Evolutionary conservation across 495 filamentous ascomycete genomes (phyloP).

Genomic region (Penicillium robsamsonii): DNA sequence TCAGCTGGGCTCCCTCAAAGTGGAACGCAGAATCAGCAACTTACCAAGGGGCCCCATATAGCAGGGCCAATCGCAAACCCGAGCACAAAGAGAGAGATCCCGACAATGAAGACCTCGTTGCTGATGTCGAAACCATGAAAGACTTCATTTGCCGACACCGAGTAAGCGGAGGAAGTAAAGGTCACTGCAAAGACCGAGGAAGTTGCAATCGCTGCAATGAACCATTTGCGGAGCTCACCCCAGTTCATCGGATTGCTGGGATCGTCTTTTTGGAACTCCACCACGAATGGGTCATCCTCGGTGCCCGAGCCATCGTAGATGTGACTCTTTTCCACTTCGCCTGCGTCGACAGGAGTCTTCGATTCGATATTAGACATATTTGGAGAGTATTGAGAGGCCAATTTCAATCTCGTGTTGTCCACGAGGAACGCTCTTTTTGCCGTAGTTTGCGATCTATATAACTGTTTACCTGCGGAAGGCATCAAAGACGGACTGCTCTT

Average conservation of each 20-base stretch:
- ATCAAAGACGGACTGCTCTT: not conserved
- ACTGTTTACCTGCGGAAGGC: not conserved
- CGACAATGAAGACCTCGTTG: conserved; percentile 6
- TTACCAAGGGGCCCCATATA: conserved; percentile 55
- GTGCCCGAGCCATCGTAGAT: conserved; percentile 59
- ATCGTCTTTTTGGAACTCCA: conserved; percentile 61
- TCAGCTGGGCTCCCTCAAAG: conserved; percentile 18
- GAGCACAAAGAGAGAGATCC: conserved; percentile 14
- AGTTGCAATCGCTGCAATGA: conserved; percentile 57
- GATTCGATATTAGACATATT: not conserved
- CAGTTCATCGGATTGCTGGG: conserved; percentile 53
- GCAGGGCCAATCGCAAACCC: conserved; percentile 19
- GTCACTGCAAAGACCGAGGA: conserved; percentile 52
- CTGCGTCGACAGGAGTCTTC: conserved; percentile 24
- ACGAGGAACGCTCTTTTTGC: not conserved
- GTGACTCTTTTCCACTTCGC: conserved; percentile 19
- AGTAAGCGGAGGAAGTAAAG: conserved; percentile 63
- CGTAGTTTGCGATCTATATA: not conserved
- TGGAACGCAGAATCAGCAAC: conserved; percentile 31
- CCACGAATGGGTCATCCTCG: conserved; percentile 59
- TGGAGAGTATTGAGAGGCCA: not conserved
- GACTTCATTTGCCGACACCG: conserved; percentile 4
- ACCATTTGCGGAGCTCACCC: conserved; percentile 51
- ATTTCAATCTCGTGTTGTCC: not conserved
- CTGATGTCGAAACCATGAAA: conserved; percentile 1